Evolutionary conservation across 140 eudicot species (phyloP).

Genomic region (Bidens hawaiensis): DNA sequence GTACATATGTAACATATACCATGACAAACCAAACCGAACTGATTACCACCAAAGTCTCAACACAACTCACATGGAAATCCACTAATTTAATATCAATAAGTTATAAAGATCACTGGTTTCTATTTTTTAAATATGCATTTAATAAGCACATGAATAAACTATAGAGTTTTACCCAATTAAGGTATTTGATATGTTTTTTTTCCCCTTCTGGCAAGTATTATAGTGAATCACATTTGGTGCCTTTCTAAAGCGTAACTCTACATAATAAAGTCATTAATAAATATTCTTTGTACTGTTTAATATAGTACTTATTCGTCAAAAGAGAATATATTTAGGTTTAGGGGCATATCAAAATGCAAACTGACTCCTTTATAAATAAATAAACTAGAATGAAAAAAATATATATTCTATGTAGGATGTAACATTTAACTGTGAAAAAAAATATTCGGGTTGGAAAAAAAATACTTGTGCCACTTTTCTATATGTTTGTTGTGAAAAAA

Average conservation of each 20-base stretch:
- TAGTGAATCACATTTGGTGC: not conserved
- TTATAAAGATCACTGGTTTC: not conserved
- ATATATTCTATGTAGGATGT: no score
- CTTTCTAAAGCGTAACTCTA: not conserved
- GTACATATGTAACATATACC: no score
- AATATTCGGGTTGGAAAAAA: no score
- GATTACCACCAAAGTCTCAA: no score
- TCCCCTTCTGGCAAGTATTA: not conserved
- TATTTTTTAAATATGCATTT: no score
- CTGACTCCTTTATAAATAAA: not conserved
- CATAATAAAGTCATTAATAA: not conserved
- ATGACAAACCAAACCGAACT: no score
- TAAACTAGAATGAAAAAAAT: no score
- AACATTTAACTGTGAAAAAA: no score
- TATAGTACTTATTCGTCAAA: not conserved
- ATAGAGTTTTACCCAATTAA: not conserved
- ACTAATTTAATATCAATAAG: no score
- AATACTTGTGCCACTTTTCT: not conserved
- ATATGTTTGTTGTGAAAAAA: not conserved
- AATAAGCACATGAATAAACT: no score
- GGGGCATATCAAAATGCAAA: not conserved
- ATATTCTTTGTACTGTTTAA: not conserved
- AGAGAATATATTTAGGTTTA: not conserved
- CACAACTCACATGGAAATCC: no score
- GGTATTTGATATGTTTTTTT: not conserved